phyloP scores from a whole-genome alignment of 1,284 basidiomycete genomes.

The Marasmius sp. region DNA sequence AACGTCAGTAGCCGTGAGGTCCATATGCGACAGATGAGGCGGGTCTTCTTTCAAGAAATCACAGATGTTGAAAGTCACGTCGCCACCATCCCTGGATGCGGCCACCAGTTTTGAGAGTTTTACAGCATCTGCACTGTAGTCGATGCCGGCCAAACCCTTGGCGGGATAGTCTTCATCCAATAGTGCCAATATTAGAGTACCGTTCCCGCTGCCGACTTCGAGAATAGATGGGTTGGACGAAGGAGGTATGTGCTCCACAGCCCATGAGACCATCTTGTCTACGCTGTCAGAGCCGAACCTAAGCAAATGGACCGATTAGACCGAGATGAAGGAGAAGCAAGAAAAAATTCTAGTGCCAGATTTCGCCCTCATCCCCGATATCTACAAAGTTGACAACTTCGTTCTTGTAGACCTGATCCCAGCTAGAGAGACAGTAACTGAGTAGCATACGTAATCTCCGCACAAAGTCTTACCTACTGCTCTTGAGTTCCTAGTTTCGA shows the following conservation, averaged over 20 bases:
- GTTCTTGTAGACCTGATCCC: slow-evolving; percentile 70
- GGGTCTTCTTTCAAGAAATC: slow-evolving; percentile 61
- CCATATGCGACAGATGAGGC: slow-evolving; percentile 30
- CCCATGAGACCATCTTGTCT: slow-evolving; percentile 81
- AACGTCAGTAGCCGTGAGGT: slow-evolving; percentile 19
- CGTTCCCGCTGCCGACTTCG: slow-evolving; percentile 85
- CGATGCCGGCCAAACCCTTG: slow-evolving; percentile 65
- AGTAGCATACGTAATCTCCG: neutral
- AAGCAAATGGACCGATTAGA: neutral
- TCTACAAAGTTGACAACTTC: slow-evolving; percentile 80
- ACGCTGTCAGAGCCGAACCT: slow-evolving; percentile 87
- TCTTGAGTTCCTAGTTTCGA: slow-evolving; percentile 74
- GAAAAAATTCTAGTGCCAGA: slow-evolving; percentile 56
- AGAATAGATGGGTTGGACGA: slow-evolving; percentile 49
- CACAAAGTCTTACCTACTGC: slow-evolving; percentile 37
- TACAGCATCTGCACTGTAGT: slow-evolving; percentile 80
- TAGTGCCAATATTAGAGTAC: slow-evolving; percentile 78
- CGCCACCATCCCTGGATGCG: slow-evolving; percentile 30
- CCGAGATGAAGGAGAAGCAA: neutral
- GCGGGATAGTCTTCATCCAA: slow-evolving; percentile 64
- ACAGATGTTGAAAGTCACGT: slow-evolving; percentile 52
- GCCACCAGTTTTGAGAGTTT: slow-evolving; percentile 58
- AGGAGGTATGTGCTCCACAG: slow-evolving; percentile 48
- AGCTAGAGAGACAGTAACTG: slow-evolving; percentile 39
- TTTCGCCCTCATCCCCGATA: slow-evolving; percentile 85